A percentile compares a stretch with the other conserved stretches of the same genome.
Conservation (phyloP, 129 eudicot genomes). For the Flaveria brownii region DNA sequence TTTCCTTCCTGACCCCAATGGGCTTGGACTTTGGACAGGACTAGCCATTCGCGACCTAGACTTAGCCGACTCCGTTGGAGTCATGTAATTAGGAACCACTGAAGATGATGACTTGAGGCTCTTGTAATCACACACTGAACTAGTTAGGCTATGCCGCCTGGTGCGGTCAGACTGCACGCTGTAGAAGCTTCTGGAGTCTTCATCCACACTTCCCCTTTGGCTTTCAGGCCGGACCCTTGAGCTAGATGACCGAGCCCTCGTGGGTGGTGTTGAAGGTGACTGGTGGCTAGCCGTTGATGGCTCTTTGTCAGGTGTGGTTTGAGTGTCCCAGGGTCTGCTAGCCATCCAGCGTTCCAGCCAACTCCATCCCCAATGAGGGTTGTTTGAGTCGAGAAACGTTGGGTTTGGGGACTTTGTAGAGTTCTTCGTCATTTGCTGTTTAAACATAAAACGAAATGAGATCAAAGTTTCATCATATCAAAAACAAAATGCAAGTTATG, state of each 20-base stretch:
- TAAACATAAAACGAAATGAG: neutral
- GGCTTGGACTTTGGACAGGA: slow-evolving; percentile 40
- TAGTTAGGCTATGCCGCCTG: slow-evolving; percentile 63
- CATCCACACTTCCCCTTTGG: slow-evolving; percentile 62
- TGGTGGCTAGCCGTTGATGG: slow-evolving; percentile 49
- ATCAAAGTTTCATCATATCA: neutral
- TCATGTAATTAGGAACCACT: slow-evolving; percentile 72
- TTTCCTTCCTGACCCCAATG: slow-evolving; percentile 55
- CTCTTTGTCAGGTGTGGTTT: slow-evolving; percentile 46
- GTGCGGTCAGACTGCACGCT: slow-evolving; percentile 62
- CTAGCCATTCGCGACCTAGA: slow-evolving; percentile 65
- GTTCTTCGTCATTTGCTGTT: slow-evolving; percentile 74
- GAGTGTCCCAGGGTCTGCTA: slow-evolving; percentile 78
- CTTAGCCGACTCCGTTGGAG: slow-evolving; percentile 60
- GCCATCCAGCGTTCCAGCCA: slow-evolving; percentile 99
- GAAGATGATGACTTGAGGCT: slow-evolving; percentile 77
- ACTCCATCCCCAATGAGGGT: slow-evolving; percentile 99
- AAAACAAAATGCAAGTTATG: neutral
- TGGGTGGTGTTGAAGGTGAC: slow-evolving; percentile 67
- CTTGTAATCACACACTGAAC: slow-evolving; percentile 72
- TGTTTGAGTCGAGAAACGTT: slow-evolving; percentile 80
- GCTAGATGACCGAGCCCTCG: slow-evolving; percentile 41
- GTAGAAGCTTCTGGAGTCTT: slow-evolving; percentile 60
- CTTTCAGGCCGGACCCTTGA: slow-evolving; percentile 54
- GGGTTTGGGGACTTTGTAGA: slow-evolving; percentile 52